Conservation (phyloP, 2,329 filamentous ascomycete genomes). For the Ceratocystis papillata region DNA sequence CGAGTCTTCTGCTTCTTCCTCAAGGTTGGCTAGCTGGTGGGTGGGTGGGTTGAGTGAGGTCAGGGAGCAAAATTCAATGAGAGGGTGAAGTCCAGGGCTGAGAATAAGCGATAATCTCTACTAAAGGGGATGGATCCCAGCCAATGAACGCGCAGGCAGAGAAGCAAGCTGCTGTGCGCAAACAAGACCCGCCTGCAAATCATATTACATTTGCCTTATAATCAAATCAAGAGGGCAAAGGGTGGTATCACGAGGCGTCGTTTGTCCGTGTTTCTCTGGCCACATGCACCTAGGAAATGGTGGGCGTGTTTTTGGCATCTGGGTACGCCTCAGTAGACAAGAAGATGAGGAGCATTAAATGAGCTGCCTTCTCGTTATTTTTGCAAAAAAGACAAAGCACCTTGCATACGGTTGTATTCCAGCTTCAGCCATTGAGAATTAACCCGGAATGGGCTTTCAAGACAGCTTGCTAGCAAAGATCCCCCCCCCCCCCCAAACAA, state of each 20-base stretch:
- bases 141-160: not conserved
- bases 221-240: not conserved
- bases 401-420: not conserved
- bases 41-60: not conserved
- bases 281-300: no score
- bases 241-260: not conserved
- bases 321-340: no score
- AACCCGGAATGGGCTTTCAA: not conserved
- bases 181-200: not conserved
- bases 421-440: not conserved
- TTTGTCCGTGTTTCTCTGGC: not conserved
- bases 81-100: not conserved
- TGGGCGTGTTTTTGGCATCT: no score
- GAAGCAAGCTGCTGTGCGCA: not conserved
- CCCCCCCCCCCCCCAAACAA: not conserved
- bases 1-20: not conserved
- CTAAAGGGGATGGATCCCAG: not conserved
- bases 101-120: conserved; percentile 6
- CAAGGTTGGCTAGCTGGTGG: not conserved
- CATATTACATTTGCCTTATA: not conserved
- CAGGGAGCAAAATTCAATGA: not conserved
- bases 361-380: not conserved
- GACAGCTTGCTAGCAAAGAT: not conserved
- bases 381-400: not conserved
- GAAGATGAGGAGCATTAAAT: no score